Evolutionary conservation across 1,139 yeast genomes (phyloP).

Genomic region (Zygoascus hellenicus): DNA sequence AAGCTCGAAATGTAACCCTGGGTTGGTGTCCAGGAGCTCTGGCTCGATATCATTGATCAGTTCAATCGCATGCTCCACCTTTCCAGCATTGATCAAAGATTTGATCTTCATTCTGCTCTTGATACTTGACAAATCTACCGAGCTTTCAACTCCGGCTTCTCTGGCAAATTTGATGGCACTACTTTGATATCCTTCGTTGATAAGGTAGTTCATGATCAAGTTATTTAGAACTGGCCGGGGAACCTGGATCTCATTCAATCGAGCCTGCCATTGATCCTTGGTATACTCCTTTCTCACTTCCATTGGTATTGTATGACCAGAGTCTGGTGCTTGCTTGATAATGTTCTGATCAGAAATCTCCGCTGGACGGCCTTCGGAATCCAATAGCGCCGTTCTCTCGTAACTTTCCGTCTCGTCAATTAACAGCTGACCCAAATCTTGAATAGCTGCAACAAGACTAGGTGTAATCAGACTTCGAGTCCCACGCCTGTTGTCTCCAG

Average conservation of each 20-base stretch:
- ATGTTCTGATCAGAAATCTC: too few relatives aligned
- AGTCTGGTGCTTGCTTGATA: not conserved
- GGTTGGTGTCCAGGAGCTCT: conserved; percentile 34
- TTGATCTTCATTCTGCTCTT: conserved; percentile 33
- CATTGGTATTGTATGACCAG: not conserved
- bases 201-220: conserved; percentile 36
- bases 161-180: conserved; percentile 35
- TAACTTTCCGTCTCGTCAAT: too few relatives aligned
- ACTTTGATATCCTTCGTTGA: conserved; percentile 36
- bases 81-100: conserved; percentile 32
- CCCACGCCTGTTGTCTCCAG: too few relatives aligned
- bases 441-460: too few relatives aligned
- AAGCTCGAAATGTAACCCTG: conserved; percentile 34
- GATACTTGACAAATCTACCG: conserved; percentile 27
- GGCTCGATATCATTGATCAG: conserved; percentile 37
- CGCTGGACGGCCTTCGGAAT: too few relatives aligned
- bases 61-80: conserved; percentile 35
- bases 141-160: conserved; percentile 31
- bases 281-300: conserved; percentile 15
- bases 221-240: conserved; percentile 30
- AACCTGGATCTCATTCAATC: conserved; percentile 22
- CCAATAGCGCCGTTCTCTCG: too few relatives aligned
- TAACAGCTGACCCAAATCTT: too few relatives aligned
- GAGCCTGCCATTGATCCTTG: conserved; percentile 28
- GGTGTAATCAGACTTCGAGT: too few relatives aligned